Evolutionary conservation across 1,284 basidiomycete genomes (phyloP).

Genomic region (Rhodotorula sp.): DNA sequence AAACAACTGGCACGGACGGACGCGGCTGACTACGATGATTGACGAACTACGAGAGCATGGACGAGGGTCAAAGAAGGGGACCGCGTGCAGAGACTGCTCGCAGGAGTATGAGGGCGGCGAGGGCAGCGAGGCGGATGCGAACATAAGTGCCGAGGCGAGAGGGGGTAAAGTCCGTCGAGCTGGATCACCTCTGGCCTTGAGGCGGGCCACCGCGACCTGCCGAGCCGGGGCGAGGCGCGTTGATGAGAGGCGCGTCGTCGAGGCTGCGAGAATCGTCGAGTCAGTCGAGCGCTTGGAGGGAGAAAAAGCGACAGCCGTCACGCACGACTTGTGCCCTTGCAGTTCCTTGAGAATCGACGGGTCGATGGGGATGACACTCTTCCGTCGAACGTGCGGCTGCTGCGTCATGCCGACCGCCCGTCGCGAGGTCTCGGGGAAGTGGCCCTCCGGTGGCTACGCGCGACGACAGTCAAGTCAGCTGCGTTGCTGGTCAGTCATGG

Average conservation of each 20-base stretch:
- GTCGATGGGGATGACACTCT: slow-evolving; percentile 51
- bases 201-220: slow-evolving; percentile 8
- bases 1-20: too few species aligned
- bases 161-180: background rate
- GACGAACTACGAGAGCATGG: too few species aligned
- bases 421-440: slow-evolving; percentile 35
- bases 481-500: background rate
- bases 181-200: slow-evolving; percentile 1
- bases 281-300: background rate
- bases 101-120: background rate
- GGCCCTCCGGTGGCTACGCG: slow-evolving; percentile 24
- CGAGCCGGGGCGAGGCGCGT: slow-evolving; percentile 9
- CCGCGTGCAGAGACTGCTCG: too few species aligned
- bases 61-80: too few species aligned
- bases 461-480: background rate
- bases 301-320: background rate
- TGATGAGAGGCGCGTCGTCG: slow-evolving; percentile 33
- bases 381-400: slow-evolving; percentile 43
- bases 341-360: slow-evolving; percentile 49
- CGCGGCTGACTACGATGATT: too few species aligned
- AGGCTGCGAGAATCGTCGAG: slow-evolving; percentile 10
- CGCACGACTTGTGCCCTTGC: slow-evolving; percentile 46
- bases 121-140: background rate
- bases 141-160: background rate
- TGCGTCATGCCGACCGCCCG: slow-evolving; percentile 15